These are phyloP conservation scores for Micractinium sp. DNA, from an alignment of 139 green algal genomes.

Conservation along the genomic window DNA sequence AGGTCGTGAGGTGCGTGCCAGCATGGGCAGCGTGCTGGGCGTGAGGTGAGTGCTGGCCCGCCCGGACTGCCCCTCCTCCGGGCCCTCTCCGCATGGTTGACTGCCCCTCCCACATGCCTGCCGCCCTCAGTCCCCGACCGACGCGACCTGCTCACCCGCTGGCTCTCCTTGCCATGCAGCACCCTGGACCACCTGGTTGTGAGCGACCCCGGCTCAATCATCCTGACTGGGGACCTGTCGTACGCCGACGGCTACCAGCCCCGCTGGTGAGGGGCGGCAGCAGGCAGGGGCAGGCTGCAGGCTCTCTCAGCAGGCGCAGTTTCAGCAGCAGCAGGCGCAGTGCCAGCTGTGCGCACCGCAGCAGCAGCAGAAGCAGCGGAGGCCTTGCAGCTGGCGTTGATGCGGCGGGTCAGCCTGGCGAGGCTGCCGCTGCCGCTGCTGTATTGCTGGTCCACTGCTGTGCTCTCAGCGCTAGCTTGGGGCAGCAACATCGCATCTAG, in stretches of 20 bases:
- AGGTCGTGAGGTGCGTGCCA: background rate
- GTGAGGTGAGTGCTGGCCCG: background rate
- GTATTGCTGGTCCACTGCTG: too few species aligned
- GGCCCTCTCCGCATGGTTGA: too few species aligned
- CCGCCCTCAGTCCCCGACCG: background rate
- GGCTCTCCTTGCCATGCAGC: background rate
- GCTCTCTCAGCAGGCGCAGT: background rate
- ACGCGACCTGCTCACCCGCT: background rate
- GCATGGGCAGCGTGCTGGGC: background rate
- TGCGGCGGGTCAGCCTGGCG: background rate
- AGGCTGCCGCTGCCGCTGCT: background rate
- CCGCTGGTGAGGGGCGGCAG: conserved; percentile 14
- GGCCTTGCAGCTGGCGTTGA: background rate
- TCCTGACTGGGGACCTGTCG: conserved; percentile 80
- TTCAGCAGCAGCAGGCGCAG: background rate
- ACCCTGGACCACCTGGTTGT: conserved; percentile 69
- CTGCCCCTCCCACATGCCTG: too few species aligned
- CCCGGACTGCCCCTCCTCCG: too few species aligned
- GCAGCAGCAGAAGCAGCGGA: background rate
- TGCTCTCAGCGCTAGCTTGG: too few species aligned
- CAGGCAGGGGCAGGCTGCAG: background rate
- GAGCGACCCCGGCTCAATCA: conserved; percentile 43
- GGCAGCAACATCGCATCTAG: too few species aligned
- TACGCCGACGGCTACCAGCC: conserved; percentile 81
- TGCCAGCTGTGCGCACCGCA: too few species aligned